Evolutionary conservation across 1,284 basidiomycete species (phyloP), one percentile per base, ranked within the genome.

Genomic region (Clitocybe nebularis): DNA sequence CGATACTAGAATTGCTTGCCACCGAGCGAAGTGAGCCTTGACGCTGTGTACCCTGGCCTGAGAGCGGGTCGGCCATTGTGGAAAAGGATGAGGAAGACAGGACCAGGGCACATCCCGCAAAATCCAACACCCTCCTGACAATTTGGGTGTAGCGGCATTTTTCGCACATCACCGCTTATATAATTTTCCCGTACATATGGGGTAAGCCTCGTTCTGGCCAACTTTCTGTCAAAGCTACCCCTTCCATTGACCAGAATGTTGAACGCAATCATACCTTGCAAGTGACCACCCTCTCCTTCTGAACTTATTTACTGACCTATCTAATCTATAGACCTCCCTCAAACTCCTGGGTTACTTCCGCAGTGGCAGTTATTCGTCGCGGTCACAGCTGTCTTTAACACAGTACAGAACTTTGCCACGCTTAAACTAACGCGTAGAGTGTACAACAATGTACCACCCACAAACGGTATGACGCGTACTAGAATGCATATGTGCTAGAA

Each of bases 311-410:
- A 28, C 6, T 34, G 13, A 32, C 5, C 8, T 54, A 30, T 52
- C 35, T 7, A 24, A 24, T 17, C 3, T 38, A n/a, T 43, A 84
- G 80, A 68, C 51, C 65, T 89, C 10, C 87, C 86, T 0, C 62
- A 75, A 45, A 63, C 69, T 2, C 64, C 72, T 16, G 91, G 90
- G n/a, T 70, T 75, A 57, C 76, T 96, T 6, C 87, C 90, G 1
- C 78, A 81, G 62, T 95, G 92, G 90, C 85, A 93, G 60, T 75
- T 94, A 35, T 54, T 93, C 50, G 79, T 92, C 24, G 77, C 88
- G 13, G 68, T 74, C 9, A 74, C 84, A 39, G 88, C 90, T 6
- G 49, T 91, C 17, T 88, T 94, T 72, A 96, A 96, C 69, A 81
- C 82, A 2, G 55, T 83, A 0, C 92, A 95, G 62, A 93, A 88